Evolutionary conservation across 2,329 filamentous ascomycete genomes (phyloP), one percentile per base, ranked within the genome.

Genomic region (Ilyonectria robusta): DNA sequence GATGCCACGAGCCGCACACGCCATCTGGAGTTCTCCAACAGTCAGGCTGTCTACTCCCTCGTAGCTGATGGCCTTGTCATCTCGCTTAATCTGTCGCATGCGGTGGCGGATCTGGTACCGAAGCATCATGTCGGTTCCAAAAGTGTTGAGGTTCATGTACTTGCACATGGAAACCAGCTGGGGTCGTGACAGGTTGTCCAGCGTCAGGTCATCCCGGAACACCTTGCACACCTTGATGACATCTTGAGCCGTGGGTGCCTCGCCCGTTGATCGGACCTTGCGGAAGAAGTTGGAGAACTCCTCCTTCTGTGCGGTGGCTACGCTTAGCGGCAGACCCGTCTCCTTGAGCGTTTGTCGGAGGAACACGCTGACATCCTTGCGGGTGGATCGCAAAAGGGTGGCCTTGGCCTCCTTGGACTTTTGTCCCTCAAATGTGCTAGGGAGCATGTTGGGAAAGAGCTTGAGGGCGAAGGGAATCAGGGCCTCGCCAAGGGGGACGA

Each of bases 221-320:
- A 97, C 93, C 87, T 98, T 97, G 90, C 96, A 98, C 70, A 99
- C 95, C 83, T 96, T 97, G 86, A 99, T 97, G 70, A 99, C 94
- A 78, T 99, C 96, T 72, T 95, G 89, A 60, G 91, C 89, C 5
- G 93, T 96, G 1, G 96, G 96, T 51, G 92, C 87, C 84, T 98
- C 95, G 70, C 95, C 96, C 1, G 95, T 98, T 19, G 94, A 91
- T 60, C 96, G 88, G 69, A 98, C 89, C 86, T 99, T 99, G 79
- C 94, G 92, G 91, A 99, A 99, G 84, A 99, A 99, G 77, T 95
- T 94, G 67, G 92, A 88, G 76, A 99, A 99, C 80, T 98, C 96
- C 74, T 97, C 94, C 78, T 92, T 95, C 79, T 96, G 94, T 17
- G 95, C 92, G 59, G 92, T 97, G 53, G 92, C 91, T 2, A 90